Conservation (phyloP, 2,329 filamentous ascomycete species). For the Endothia cerciana region DNA sequence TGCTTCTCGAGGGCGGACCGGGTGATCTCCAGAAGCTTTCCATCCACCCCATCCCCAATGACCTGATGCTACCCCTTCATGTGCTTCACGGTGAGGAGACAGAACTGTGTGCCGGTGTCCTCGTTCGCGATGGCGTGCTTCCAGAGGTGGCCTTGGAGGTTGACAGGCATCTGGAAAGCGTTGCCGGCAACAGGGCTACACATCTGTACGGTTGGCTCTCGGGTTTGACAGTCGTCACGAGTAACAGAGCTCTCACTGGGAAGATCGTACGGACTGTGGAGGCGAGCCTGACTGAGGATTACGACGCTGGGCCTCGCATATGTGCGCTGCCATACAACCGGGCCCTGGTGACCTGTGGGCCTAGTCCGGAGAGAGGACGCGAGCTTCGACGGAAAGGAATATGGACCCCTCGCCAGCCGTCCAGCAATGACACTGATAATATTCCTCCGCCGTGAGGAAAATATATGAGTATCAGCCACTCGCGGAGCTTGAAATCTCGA, state of each 20-base stretch:
- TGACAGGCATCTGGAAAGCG: constrained; percentile 18
- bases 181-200: constrained; percentile 22
- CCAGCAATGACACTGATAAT: neutral
- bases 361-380: constrained; percentile 4
- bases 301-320: constrained; percentile 24
- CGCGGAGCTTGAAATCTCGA: neutral
- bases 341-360: constrained; percentile 27
- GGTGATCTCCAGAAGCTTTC: constrained; percentile 22
- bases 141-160: constrained; percentile 20
- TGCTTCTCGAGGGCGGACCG: constrained; percentile 52
- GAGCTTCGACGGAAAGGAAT: constrained; percentile 8
- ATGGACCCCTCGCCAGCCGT: neutral
- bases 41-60: constrained; percentile 17
- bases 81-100: constrained; percentile 7
- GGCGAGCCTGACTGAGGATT: constrained; percentile 20
- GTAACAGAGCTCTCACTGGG: constrained; percentile 22
- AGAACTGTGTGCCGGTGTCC: neutral
- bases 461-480: neutral
- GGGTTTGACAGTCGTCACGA: constrained; percentile 19
- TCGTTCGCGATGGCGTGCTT: constrained; percentile 18
- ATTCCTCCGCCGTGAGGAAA: neutral
- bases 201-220: constrained; percentile 21
- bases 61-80: constrained; percentile 24
- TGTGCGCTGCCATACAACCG: constrained; percentile 23
- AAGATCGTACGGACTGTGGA: constrained; percentile 24